phyloP scores from a whole-genome alignment of 2,329 filamentous ascomycete species.

The Arthroderma uncinatum region DNA sequence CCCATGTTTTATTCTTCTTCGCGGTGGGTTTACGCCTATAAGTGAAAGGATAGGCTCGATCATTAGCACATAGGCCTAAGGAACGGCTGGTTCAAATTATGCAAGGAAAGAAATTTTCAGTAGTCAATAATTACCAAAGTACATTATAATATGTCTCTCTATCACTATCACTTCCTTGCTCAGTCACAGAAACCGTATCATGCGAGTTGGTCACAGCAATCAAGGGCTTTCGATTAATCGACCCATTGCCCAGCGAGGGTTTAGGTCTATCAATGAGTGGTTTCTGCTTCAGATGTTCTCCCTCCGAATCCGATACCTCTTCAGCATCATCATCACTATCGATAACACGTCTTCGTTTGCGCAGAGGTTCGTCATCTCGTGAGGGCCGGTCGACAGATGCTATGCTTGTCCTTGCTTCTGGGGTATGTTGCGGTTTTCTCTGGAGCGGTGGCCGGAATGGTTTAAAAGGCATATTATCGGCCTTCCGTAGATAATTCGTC shows the following conservation, averaged over 20 bases:
- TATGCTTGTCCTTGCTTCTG: background rate
- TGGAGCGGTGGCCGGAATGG: conserved; percentile 37
- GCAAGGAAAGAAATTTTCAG: too few species aligned
- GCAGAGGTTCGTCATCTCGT: conserved; percentile 16
- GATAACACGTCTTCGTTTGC: conserved; percentile 30
- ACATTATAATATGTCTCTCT: conserved; percentile 37
- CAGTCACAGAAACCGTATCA: background rate
- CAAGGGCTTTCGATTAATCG: background rate
- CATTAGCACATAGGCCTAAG: conserved; percentile 7
- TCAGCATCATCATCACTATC: conserved; percentile 13
- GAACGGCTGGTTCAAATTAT: too few species aligned
- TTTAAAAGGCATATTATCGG: conserved; percentile 18
- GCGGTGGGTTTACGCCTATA: conserved; percentile 54
- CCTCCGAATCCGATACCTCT: background rate
- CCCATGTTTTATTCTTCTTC: conserved; percentile 70
- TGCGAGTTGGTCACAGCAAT: conserved; percentile 10
- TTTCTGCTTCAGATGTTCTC: background rate
- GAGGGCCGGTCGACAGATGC: background rate
- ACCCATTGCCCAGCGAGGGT: background rate
- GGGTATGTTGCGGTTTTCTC: conserved; percentile 20
- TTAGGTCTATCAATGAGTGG: background rate
- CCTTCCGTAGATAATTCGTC: background rate
- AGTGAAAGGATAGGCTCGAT: background rate
- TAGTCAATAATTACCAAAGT: conserved; percentile 30
- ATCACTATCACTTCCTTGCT: conserved; percentile 10